A percentile compares a stretch with the other conserved stretches of the same genome.
Evolutionary conservation across 1,139 yeast genomes (phyloP).

Genomic region (Casaregolazyma lundiana): DNA sequence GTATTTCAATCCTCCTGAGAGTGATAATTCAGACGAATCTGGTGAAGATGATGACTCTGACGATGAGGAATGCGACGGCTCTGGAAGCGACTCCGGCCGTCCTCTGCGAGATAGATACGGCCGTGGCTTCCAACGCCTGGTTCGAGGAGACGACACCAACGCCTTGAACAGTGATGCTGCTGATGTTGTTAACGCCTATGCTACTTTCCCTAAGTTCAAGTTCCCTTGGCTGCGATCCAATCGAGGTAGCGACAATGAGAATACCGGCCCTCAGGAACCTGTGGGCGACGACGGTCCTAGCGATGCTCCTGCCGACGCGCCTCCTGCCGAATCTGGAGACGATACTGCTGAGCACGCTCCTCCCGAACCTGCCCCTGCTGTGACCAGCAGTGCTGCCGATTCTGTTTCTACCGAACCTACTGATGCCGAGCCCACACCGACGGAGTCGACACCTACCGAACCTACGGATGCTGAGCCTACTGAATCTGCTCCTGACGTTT

Average conservation of each 20-base stretch:
- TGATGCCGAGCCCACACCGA: background rate
- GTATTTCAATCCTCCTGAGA: conserved; percentile 5
- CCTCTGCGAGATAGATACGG: conserved; percentile 9
- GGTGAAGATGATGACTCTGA: background rate
- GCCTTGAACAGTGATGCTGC: background rate
- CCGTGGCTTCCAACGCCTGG: conserved; percentile 7
- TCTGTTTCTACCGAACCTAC: background rate
- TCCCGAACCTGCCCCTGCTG: background rate
- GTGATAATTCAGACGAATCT: background rate
- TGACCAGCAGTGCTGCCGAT: background rate
- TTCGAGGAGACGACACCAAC: conserved; percentile 4
- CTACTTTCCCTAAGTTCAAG: conserved; percentile 10
- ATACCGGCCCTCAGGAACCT: conserved; percentile 8
- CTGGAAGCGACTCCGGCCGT: conserved; percentile 6
- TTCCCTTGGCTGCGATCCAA: conserved; percentile 9
- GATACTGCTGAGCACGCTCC: background rate
- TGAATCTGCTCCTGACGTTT: background rate
- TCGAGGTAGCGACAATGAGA: conserved; percentile 5
- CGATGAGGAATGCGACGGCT: conserved; percentile 10
- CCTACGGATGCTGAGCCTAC: background rate
- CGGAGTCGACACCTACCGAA: too few relatives aligned
- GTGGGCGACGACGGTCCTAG: conserved; percentile 1
- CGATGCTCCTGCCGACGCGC: conserved; percentile 1
- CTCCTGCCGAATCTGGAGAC: background rate
- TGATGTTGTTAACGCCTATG: conserved; percentile 3